Evolutionary conservation across 495 filamentous ascomycete species (phyloP), one percentile per base, ranked within the genome.

Genomic region (Neurospora sp.): DNA sequence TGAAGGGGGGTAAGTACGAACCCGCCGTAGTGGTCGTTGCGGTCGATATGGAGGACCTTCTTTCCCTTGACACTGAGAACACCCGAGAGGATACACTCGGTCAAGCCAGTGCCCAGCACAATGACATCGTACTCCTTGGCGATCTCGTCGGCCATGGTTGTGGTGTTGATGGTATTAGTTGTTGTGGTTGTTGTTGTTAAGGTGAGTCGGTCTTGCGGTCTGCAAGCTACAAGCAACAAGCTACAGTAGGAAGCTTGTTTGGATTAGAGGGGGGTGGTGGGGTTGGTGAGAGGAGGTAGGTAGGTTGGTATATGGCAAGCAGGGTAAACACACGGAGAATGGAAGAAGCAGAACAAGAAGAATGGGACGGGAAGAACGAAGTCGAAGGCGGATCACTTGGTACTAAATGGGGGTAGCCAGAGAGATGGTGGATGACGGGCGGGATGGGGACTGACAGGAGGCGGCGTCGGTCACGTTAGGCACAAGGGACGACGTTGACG

Each of bases 21-120:
- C 94, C 94, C 96, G 88, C 96, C 96, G 82, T 99, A 99, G 85
- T 98, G 94, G 80, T 97, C 94, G 82, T 98, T 98, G 83, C 96
- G 91, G 84, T 99, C 96, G 80, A 99, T 98, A 85, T 99, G 97
- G 73, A 99, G 88, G 72, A 99, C 96, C 85, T 98, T 98, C 87
- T 96, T 96, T 74, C 96, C 96, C 86, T 98, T 97, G 72, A 98
- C 96, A 84, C 95, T 97, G 81, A 99, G 87, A 73, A 99, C 96
- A 81, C 96, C 96, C 76, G 94, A 97, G 75, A 99, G 90, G 76
- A 99, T 95, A 85, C 96, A 99, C 89, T 99, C 96, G 74, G 96
- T 98, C 88, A 99, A 83, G 76, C 96, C 96, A 79, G 96, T 99
- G 84, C 96, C 96, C 79, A 99, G 91, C 79, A 99, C 96, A 77